phyloP scores from a whole-genome alignment of 2,329 filamentous ascomycete genomes.

The Monilinia fructicola region DNA sequence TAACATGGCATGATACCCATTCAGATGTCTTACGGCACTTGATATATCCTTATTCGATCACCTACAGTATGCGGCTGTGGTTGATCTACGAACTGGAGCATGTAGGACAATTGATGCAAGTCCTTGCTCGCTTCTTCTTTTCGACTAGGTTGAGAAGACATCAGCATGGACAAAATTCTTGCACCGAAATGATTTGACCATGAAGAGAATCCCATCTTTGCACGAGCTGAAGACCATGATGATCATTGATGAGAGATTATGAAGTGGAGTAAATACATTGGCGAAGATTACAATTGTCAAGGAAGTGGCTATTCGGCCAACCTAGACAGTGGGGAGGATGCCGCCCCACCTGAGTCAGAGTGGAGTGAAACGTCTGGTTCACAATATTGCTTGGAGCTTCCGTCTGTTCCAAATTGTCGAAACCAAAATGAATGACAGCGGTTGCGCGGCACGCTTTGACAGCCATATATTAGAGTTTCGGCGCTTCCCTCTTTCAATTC shows the following conservation, averaged over 20 bases:
- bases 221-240: not conserved
- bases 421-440: constrained; percentile 14
- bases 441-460: constrained; percentile 14
- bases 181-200: not conserved
- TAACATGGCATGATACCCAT: not conserved
- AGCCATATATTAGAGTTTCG: not conserved
- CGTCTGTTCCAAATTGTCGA: not conserved
- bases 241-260: not conserved
- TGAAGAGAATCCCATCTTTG: not conserved
- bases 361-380: constrained; percentile 4
- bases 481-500: constrained; percentile 3
- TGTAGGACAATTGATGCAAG: not conserved
- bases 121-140: not conserved
- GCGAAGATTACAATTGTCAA: not conserved
- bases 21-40: not conserved
- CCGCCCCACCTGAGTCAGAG: not conserved
- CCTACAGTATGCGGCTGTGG: not conserved
- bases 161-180: not conserved
- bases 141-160: not conserved
- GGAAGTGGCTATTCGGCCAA: not conserved
- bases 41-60: not conserved
- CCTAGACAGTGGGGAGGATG: not conserved
- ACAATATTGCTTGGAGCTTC: not conserved
- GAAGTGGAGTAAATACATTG: not conserved
- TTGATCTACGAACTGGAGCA: constrained; percentile 7